Base-by-base conservation (phyloP, 164 flowering plant species). In the Vitis labrusca region DNA sequence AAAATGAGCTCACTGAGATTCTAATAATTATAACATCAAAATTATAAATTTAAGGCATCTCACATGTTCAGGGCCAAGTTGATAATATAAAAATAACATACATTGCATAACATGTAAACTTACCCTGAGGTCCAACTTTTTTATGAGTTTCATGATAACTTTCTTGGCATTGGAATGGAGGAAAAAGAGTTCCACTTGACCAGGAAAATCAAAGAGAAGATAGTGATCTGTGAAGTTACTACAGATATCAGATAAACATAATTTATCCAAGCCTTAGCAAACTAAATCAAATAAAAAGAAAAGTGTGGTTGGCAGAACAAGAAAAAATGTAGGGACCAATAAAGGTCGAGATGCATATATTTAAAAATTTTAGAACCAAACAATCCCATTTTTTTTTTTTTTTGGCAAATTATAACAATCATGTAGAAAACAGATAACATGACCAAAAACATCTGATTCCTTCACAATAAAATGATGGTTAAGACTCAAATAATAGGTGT, bases 121-220 rank as follows among this genome's bases (percentile, higher is more conserved):
- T 89, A 94, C 99, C 88, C 94, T 81, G 15, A 92, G 92, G 72
- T 92, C 23, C 78, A 92, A 78, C 79, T 84, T 91, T 82, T 88
- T 91, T 59, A 85, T 85, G 67, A 94, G 99, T 80, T 82, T 85
- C 83, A 77, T 77, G 69, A 92, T 86, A 65, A 86, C 88, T 7
- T 66, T 84, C 80, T 89, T 94, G 65, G 94, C 97, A 89, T 85
- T 89, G 59, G 86, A 79, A 79, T 92, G 99, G 72, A 94, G 93
- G 77, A 88, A 89, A 82, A 94, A 94, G 60, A 94, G 74, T 68
- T 94, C 97, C 68, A 94, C 97, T 80, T 94, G 99, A 66, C 97
- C 97, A 67, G 99, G 99, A 76, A 92, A 91, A 82, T 94, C 99
- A 80, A 94, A 94, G 19, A 94, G 93, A 71, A 94, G 82, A 74